Percentiles rank a stretch among this genome's conserved stretches.
phyloP scores from a whole-genome alignment of 129 eudicot genomes.

The Escallonia herrerae region DNA sequence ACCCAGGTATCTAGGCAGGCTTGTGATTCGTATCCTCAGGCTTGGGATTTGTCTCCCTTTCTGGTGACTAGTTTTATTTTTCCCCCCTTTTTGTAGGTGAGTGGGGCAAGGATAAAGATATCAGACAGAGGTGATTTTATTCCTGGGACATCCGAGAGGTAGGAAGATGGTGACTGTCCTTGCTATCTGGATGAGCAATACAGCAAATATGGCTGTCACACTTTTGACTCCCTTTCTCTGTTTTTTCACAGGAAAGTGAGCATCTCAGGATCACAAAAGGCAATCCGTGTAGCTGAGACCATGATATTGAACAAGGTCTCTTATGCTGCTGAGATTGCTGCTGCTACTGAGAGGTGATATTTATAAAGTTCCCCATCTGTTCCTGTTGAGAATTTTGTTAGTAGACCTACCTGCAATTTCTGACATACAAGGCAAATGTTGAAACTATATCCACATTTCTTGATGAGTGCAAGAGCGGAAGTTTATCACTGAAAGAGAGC shows the following conservation, averaged over 20 bases:
- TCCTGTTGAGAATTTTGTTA: slow-evolving; percentile 9
- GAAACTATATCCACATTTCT: background rate
- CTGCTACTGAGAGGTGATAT: slow-evolving; percentile 48
- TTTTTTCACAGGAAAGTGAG: slow-evolving; percentile 78
- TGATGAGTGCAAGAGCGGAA: too few relatives aligned
- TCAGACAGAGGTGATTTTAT: slow-evolving; percentile 95
- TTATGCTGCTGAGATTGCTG: slow-evolving; percentile 42
- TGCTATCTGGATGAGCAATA: background rate
- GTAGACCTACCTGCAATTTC: slow-evolving; percentile 1
- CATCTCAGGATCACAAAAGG: slow-evolving; percentile 72
- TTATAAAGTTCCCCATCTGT: background rate
- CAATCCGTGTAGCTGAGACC: slow-evolving; percentile 71
- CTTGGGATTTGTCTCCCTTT: slow-evolving; percentile 1
- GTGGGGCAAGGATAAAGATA: slow-evolving; percentile 90
- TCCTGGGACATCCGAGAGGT: slow-evolving; percentile 89
- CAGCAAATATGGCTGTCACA: background rate
- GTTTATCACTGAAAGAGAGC: background rate
- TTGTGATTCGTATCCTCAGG: background rate
- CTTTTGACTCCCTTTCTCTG: background rate
- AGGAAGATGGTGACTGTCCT: background rate
- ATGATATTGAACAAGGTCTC: slow-evolving; percentile 74
- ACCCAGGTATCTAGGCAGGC: slow-evolving; percentile 53
- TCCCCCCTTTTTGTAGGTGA: slow-evolving; percentile 44
- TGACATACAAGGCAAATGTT: slow-evolving; percentile 4
- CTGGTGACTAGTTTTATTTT: slow-evolving; percentile 6